Evolutionary conservation across 225 moss, liverwort and hornwort species (phyloP).

Genomic region (Pleurozium schreberi): DNA sequence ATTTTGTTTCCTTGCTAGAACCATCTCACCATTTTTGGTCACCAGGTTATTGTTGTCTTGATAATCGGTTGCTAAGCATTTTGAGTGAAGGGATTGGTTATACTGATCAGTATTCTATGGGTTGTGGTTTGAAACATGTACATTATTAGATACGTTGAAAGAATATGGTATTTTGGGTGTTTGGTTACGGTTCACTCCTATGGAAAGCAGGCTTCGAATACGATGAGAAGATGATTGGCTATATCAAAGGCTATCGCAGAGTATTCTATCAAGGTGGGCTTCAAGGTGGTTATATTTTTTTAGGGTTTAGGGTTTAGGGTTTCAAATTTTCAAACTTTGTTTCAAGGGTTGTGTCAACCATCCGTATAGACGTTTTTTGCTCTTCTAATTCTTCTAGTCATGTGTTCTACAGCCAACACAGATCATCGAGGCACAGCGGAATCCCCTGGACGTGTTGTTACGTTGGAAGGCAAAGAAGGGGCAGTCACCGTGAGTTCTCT

Average conservation of each 20-base stretch:
- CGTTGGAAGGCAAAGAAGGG: constrained; percentile 39
- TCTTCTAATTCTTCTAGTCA: neutral
- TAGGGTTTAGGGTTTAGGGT: no score
- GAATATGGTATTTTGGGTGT: constrained; percentile 38
- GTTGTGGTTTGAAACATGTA: neutral
- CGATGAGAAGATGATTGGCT: constrained; percentile 48
- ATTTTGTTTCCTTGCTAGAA: no score
- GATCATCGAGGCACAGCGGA: constrained; percentile 53
- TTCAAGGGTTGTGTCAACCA: neutral
- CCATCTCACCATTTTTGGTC: no score
- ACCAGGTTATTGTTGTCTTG: neutral
- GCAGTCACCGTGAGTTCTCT: constrained; percentile 29
- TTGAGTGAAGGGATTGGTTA: neutral
- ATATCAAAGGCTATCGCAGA: constrained; percentile 42
- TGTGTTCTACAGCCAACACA: constrained; percentile 29
- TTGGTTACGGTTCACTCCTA: constrained; percentile 58
- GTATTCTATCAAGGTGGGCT: constrained; percentile 56
- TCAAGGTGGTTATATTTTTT: no score
- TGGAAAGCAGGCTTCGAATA: constrained; percentile 60
- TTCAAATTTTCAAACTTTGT: neutral
- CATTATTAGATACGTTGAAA: neutral
- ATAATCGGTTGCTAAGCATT: neutral
- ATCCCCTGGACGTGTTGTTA: constrained; percentile 47
- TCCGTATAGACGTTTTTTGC: no score
- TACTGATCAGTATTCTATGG: neutral